Conservation (phyloP, 2,329 filamentous ascomycete genomes). For the Sporothrix dimorphospora region DNA sequence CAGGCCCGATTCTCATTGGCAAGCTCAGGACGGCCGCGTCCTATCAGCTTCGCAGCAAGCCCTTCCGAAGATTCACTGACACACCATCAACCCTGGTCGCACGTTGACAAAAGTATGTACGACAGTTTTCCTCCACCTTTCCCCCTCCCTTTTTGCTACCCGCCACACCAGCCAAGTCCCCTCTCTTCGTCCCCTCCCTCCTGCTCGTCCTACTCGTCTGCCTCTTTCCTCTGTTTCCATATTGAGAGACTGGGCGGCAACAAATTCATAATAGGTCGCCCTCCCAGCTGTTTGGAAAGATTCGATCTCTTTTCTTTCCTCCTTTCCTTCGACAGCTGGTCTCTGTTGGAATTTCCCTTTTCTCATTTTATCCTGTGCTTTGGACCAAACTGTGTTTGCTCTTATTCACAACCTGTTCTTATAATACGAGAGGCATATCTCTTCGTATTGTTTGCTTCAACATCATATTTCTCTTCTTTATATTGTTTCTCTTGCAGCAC, state of each 20-base stretch:
- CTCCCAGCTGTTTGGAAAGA: constrained; percentile 44
- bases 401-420: constrained; percentile 38
- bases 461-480: constrained; percentile 16
- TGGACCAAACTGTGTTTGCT: constrained; percentile 36
- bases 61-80: constrained; percentile 28
- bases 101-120: constrained; percentile 39
- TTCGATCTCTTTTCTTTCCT: constrained; percentile 39
- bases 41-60: constrained; percentile 48
- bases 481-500: constrained; percentile 19
- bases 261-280: constrained; percentile 57
- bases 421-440: constrained; percentile 22
- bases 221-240: too few species aligned
- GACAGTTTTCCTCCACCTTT: constrained; percentile 35
- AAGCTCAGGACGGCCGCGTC: constrained; percentile 36
- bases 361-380: constrained; percentile 42
- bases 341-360: constrained; percentile 39
- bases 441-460: constrained; percentile 28
- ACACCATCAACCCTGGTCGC: constrained; percentile 45
- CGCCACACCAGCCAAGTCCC: constrained; percentile 44
- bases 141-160: constrained; percentile 43
- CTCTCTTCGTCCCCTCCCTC: constrained; percentile 30
- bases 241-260: constrained; percentile 38
- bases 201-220: constrained; percentile 22
- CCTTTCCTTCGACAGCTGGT: constrained; percentile 47
- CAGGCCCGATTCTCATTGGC: constrained; percentile 47